A percentile compares a stretch with the other conserved stretches of the same genome.
Evolutionary conservation across 2,329 filamentous ascomycete genomes (phyloP).

Genomic region (Thielaviopsis euricoi): DNA sequence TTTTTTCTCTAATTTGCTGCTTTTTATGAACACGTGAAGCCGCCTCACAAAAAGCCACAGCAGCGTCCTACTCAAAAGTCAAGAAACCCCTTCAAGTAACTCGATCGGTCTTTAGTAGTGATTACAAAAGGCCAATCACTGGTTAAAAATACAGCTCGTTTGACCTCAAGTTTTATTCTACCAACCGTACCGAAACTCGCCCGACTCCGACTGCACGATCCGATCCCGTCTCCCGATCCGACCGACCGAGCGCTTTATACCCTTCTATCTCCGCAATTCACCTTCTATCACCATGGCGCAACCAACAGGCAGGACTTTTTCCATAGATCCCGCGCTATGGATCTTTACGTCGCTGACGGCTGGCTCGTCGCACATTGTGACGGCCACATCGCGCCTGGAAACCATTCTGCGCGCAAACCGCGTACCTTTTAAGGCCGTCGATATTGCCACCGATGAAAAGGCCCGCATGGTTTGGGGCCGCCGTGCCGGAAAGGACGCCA

Average conservation of each 20-base stretch:
- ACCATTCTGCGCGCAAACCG: conserved; percentile 92
- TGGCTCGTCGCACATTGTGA: conserved; percentile 90
- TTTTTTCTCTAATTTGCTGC: background rate
- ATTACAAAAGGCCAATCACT: no score
- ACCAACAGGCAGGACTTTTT: conserved; percentile 24
- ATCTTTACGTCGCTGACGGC: conserved; percentile 94
- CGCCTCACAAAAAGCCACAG: background rate
- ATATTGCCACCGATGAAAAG: conserved; percentile 78
- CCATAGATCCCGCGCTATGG: conserved; percentile 59
- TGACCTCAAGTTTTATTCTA: background rate
- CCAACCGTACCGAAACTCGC: background rate
- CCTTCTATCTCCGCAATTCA: conserved; percentile 5
- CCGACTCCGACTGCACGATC: background rate
- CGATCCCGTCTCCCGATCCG: background rate
- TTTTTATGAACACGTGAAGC: background rate
- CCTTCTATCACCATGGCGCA: conserved; percentile 12
- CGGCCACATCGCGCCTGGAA: conserved; percentile 85
- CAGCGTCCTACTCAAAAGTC: no score
- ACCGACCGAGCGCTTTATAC: conserved; percentile 1
- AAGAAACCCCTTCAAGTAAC: background rate
- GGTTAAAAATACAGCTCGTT: background rate
- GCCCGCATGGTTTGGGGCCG: conserved; percentile 80
- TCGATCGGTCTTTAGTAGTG: no score
- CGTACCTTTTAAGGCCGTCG: conserved; percentile 82
- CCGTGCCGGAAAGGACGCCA: conserved; percentile 56